These are phyloP conservation scores for Polytrichum formosum DNA, from an alignment of 225 moss, liverwort and hornwort species.

Conservation along the genomic window DNA sequence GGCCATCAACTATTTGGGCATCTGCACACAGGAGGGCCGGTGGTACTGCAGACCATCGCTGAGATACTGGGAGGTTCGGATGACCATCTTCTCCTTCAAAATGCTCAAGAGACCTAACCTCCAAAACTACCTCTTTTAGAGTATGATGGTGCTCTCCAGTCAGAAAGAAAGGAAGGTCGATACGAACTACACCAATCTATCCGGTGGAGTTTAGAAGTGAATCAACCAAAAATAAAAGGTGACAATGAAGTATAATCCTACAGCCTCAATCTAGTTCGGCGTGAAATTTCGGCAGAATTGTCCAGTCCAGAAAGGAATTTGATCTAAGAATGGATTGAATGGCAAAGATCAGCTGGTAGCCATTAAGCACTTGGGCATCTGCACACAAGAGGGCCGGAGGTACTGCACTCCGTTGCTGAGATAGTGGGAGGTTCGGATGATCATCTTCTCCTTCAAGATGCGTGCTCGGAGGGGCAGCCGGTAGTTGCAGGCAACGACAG, in stretches of 20 bases:
- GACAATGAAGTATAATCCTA: no score
- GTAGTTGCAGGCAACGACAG: slow-evolving; percentile 51
- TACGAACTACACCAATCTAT: no score
- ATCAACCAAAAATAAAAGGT: no score
- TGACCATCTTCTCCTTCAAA: slow-evolving; percentile 40
- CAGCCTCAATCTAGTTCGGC: no score
- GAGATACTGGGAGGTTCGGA: slow-evolving; percentile 38
- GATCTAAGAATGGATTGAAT: no score
- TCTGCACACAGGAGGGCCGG: slow-evolving; percentile 56
- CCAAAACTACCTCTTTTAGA: no score
- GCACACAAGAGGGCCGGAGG: slow-evolving; percentile 52
- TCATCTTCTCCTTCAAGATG: slow-evolving; percentile 43
- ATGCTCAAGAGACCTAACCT: slow-evolving; percentile 2
- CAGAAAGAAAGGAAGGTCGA: no score
- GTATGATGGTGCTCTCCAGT: no score
- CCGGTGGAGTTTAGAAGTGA: no score
- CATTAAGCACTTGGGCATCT: slow-evolving; percentile 54
- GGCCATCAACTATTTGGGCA: slow-evolving; percentile 51
- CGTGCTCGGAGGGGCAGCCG: slow-evolving; percentile 44
- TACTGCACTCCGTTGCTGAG: slow-evolving; percentile 33
- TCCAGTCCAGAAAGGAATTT: no score
- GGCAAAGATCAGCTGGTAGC: slow-evolving; percentile 18
- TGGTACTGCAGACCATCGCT: slow-evolving; percentile 31
- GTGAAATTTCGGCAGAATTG: no score
- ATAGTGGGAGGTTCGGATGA: slow-evolving; percentile 43